Percentiles rank a stretch among this genome's conserved stretches.
Conservation (phyloP, 208 protist genomes). For the Vickermania ingenoplastis region DNA sequence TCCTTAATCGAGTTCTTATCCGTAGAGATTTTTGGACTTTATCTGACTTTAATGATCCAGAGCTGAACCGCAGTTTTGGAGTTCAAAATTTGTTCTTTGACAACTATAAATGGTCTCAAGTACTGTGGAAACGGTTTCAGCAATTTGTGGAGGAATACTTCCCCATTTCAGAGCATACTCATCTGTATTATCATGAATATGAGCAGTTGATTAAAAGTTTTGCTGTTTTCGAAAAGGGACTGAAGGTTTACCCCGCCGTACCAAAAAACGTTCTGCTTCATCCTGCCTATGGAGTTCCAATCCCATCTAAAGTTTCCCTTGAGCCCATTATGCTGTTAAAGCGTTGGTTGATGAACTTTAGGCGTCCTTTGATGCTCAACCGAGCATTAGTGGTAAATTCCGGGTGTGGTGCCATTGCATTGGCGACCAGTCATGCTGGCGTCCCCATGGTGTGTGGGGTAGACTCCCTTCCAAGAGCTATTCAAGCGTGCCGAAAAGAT, state of each 20-base stretch:
- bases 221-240: constrained; percentile 68
- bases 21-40: constrained; percentile 79
- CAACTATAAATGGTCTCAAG: constrained; percentile 87
- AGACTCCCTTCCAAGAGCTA: constrained; percentile 54
- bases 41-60: constrained; percentile 82
- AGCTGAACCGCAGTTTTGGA: constrained; percentile 81
- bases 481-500: constrained; percentile 43
- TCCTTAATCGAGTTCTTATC: constrained; percentile 60
- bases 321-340: constrained; percentile 68
- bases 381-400: constrained; percentile 53
- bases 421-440: constrained; percentile 29
- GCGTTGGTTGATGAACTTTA: constrained; percentile 64
- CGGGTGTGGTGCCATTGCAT: constrained; percentile 42
- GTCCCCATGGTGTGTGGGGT: constrained; percentile 78
- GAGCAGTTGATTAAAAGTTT: constrained; percentile 70
- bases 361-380: constrained; percentile 45
- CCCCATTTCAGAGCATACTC: constrained; percentile 68
- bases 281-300: constrained; percentile 54
- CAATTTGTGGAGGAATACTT: constrained; percentile 80
- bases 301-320: constrained; percentile 38
- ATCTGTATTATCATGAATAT: constrained; percentile 71
- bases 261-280: constrained; percentile 41
- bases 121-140: constrained; percentile 81
- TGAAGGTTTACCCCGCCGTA: constrained; percentile 29
- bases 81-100: constrained; percentile 88